Evolutionary conservation across 768 basidiomycete species (phyloP), one percentile per base, ranked within the genome.

Genomic region (Auricularia sp.): DNA sequence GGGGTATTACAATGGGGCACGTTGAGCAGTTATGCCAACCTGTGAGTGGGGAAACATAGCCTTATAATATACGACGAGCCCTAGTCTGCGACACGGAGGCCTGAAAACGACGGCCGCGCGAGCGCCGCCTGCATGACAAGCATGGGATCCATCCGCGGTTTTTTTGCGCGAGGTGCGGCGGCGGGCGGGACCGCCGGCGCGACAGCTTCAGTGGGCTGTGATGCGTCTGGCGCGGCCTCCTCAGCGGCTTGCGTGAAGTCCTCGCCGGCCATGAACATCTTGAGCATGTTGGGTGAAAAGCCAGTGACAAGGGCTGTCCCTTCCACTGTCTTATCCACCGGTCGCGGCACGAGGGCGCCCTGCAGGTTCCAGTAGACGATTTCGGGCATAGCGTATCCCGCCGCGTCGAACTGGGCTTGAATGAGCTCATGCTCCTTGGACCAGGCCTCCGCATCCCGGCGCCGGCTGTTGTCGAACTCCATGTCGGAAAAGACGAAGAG

Each of bases 401-500:
- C 86, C 65, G 78, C 72, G 58, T 70, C 69, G 67, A 84, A 91
- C 70, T 78, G 83, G 65, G 74, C 70, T 71, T 79, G 79, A 47
- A 90, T 81, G 23, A 71, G 72, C 39, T 86, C 80, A 68, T 89
- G 81, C 58, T 83, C 87, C 44, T 87, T 90, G 68, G 82, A 78
- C 85, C 86, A 88, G 2, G 62, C 36, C 8, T 21, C 62, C 62
- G 47, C 7, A 59, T 53, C 6, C 33, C 54, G 58, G 42, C 64
- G 43, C 16, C 58, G 63, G 36, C 73, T 70, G n/a, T 66, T 61
- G 69, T 90, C 86, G 67, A 90, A 90, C 73, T 89, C 88, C 88
- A 90, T 90, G 70, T 90, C 87, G 2, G 83, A 83, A 71, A 91
- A 90, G 53, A 90, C 79, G 70, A 91, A 90, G 0, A 90, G 74